phyloP scores from a whole-genome alignment of 1,139 yeast species.

The Saccharomyces hybrid region DNA sequence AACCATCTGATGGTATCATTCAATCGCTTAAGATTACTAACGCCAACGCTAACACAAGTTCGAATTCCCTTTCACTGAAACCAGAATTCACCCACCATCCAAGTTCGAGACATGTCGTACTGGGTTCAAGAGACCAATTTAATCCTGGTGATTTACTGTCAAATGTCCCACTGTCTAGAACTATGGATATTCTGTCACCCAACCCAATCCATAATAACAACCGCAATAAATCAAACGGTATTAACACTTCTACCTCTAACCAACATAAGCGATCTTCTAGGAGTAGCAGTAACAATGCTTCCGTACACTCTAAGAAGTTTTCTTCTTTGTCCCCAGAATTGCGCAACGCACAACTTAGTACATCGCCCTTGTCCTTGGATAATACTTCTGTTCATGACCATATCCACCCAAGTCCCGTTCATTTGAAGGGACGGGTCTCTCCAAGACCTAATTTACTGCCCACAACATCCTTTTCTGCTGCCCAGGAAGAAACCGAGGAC shows the following conservation, averaged over 20 bases:
- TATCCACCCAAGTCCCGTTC: background rate
- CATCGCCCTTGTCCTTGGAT: background rate
- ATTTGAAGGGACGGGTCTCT: background rate
- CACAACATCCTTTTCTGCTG: constrained; percentile 39
- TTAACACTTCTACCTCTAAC: background rate
- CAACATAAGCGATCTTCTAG: background rate
- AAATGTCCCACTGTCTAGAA: constrained; percentile 68
- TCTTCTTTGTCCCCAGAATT: background rate
- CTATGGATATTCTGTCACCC: constrained; percentile 10
- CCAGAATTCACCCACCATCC: constrained; percentile 5
- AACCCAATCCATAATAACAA: background rate
- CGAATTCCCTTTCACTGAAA: constrained; percentile 5
- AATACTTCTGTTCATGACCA: background rate
- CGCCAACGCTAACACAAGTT: constrained; percentile 3
- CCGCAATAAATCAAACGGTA: background rate
- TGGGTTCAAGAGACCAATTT: constrained; percentile 51
- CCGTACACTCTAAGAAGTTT: background rate
- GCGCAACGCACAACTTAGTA: background rate
- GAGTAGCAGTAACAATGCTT: background rate
- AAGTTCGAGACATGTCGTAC: constrained; percentile 55
- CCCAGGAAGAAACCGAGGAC: constrained; percentile 72
- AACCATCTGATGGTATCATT: constrained; percentile 12
- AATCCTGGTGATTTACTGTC: constrained; percentile 85
- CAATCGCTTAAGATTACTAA: constrained; percentile 2
- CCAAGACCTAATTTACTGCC: background rate